These are phyloP conservation scores for Curvularia spicifera DNA, from an alignment of 2,329 filamentous ascomycete species.

Conservation along the genomic window DNA sequence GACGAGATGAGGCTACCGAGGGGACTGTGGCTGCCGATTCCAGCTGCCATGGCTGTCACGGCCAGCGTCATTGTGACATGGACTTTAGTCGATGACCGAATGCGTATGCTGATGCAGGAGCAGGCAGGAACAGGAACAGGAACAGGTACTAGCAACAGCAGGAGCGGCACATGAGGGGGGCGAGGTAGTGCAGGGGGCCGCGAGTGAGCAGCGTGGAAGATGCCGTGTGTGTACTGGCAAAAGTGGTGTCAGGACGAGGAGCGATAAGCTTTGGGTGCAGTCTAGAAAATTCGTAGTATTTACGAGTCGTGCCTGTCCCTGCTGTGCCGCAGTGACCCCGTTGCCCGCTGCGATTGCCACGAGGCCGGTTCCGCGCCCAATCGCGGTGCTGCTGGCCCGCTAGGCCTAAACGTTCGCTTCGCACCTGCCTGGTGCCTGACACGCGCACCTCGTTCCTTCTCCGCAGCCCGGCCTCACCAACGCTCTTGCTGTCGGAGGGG, in stretches of 20 bases:
- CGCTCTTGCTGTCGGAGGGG: slow-evolving; percentile 1
- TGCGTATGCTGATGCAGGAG: background rate
- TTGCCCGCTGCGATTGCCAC: slow-evolving; percentile 10
- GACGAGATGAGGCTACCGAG: background rate
- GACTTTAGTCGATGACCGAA: too few species aligned
- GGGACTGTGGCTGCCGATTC: background rate
- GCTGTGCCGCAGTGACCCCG: slow-evolving; percentile 16
- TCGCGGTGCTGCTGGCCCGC: slow-evolving; percentile 1
- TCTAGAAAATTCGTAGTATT: slow-evolving; percentile 21
- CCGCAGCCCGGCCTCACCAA: slow-evolving; percentile 3
- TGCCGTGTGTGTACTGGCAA: background rate
- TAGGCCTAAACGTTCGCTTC: slow-evolving; percentile 23
- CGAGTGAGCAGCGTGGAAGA: background rate
- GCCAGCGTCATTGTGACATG: background rate
- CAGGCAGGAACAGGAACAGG: too few species aligned
- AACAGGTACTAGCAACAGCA: background rate
- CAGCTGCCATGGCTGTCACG: background rate
- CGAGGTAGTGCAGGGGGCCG: background rate
- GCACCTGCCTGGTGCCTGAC: slow-evolving; percentile 22
- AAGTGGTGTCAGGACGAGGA: slow-evolving; percentile 7
- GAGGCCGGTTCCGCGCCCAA: slow-evolving; percentile 24
- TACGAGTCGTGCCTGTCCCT: slow-evolving; percentile 8
- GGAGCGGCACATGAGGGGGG: background rate
- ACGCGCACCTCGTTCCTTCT: slow-evolving; percentile 11
- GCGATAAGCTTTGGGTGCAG: slow-evolving; percentile 16